Evolutionary conservation across 2,329 filamentous ascomycete species (phyloP).

Genomic region (Penicillium sp.): DNA sequence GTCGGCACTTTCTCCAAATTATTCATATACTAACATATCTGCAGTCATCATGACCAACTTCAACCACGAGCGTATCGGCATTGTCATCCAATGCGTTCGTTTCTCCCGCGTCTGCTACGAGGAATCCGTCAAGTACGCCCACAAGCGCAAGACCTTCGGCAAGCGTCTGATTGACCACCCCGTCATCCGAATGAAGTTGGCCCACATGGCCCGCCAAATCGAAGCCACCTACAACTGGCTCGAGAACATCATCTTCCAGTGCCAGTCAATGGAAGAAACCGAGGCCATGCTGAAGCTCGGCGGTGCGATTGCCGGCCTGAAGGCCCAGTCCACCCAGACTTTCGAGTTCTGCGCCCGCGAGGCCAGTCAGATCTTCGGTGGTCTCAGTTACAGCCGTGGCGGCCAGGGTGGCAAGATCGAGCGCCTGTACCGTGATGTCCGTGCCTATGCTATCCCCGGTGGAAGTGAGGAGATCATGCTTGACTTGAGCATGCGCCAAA

Average conservation of each 20-base stretch:
- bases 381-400: slow-evolving; percentile 86
- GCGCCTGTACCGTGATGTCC: slow-evolving; percentile 89
- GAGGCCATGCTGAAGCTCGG: slow-evolving; percentile 96
- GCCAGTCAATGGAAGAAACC: slow-evolving; percentile 87
- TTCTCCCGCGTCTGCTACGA: slow-evolving; percentile 98
- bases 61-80: slow-evolving; percentile 98
- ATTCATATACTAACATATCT: slow-evolving; percentile 3
- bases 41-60: slow-evolving; percentile 98
- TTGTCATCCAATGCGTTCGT: slow-evolving; percentile 95
- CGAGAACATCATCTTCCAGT: slow-evolving; percentile 93
- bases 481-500: slow-evolving; percentile 91
- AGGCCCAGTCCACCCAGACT: slow-evolving; percentile 90
- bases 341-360: slow-evolving; percentile 98
- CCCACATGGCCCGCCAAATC: slow-evolving; percentile 97
- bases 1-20: not conserved
- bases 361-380: slow-evolving; percentile 96
- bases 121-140: slow-evolving; percentile 92
- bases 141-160: slow-evolving; percentile 96
- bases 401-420: slow-evolving; percentile 96
- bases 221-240: slow-evolving; percentile 97
- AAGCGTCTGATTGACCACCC: slow-evolving; percentile 96
- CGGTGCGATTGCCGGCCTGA: slow-evolving; percentile 89
- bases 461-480: slow-evolving; percentile 99
- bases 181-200: slow-evolving; percentile 95
- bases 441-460: slow-evolving; percentile 94